A percentile compares a stretch with the other conserved stretches of the same genome.
phyloP scores from a whole-genome alignment of 179 eudicot species.

The Spinacia oleracea region DNA sequence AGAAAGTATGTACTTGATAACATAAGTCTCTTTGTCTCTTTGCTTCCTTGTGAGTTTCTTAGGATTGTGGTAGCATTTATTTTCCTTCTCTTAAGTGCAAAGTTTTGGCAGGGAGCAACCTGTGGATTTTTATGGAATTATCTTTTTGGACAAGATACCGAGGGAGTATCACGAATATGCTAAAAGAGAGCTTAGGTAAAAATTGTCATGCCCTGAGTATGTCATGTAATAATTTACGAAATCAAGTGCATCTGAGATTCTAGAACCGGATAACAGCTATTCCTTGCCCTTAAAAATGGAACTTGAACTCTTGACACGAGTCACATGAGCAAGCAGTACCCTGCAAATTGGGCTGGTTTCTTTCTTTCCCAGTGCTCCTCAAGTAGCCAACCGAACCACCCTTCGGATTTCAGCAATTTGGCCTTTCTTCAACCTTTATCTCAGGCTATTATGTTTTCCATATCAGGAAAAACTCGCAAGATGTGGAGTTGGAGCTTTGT shows the following conservation, averaged over 20 bases:
- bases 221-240: neutral
- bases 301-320: neutral
- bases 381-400: neutral
- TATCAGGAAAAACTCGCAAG: neutral
- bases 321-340: neutral
- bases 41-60: neutral
- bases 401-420: neutral
- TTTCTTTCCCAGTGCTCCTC: neutral
- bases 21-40: neutral
- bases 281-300: neutral
- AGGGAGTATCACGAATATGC: neutral
- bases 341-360: neutral
- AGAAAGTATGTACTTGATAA: neutral
- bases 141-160: neutral
- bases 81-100: neutral
- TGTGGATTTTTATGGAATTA: too few relatives aligned
- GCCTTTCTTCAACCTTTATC: neutral
- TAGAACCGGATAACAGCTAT: neutral
- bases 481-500: neutral
- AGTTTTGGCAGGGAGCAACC: neutral
- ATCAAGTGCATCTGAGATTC: too few relatives aligned
- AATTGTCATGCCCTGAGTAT: too few relatives aligned
- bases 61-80: neutral
- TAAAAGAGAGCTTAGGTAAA: too few relatives aligned
- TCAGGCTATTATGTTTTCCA: neutral